Evolutionary conservation across 169 alveolate species (phyloP).

Genomic region (Plasmodium cynomolgi): DNA sequence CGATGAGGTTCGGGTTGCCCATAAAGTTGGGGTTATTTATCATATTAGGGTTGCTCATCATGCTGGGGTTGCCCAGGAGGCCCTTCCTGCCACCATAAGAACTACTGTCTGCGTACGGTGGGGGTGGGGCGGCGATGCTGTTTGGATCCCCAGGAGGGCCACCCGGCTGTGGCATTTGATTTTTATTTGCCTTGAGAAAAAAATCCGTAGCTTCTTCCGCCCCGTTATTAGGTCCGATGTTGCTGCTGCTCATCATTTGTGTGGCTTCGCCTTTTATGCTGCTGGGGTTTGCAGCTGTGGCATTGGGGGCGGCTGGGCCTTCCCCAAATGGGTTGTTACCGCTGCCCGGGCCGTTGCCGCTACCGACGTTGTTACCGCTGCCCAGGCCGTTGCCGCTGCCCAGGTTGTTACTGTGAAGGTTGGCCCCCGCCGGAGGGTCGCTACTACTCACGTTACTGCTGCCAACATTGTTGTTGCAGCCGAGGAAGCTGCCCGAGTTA

Average conservation of each 20-base stretch:
- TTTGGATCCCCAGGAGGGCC: not conserved
- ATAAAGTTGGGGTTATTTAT: not conserved
- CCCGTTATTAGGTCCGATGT: not conserved
- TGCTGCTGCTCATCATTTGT: not conserved
- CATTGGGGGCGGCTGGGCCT: not conserved
- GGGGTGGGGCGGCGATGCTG: conserved; percentile 30
- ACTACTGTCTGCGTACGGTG: conserved; percentile 44
- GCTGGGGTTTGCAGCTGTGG: not conserved
- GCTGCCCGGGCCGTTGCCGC: not conserved
- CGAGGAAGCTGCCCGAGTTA: not conserved
- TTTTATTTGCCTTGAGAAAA: conserved; percentile 2
- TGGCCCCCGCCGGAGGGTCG: too few relatives aligned
- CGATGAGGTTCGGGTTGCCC: not conserved
- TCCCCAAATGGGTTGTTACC: not conserved
- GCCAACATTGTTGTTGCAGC: not conserved
- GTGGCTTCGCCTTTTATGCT: not conserved
- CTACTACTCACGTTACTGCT: not conserved
- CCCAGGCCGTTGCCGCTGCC: not conserved
- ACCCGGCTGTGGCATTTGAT: not conserved
- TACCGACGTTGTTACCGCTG: not conserved
- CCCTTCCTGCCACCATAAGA: conserved; percentile 11
- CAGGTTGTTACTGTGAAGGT: not conserved
- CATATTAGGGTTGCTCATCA: not conserved
- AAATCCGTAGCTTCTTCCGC: conserved; percentile 2
- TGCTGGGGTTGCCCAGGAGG: not conserved